Evolutionary conservation across 2,329 filamentous ascomycete species (phyloP).

Genomic region (Aspergillus jensenii): DNA sequence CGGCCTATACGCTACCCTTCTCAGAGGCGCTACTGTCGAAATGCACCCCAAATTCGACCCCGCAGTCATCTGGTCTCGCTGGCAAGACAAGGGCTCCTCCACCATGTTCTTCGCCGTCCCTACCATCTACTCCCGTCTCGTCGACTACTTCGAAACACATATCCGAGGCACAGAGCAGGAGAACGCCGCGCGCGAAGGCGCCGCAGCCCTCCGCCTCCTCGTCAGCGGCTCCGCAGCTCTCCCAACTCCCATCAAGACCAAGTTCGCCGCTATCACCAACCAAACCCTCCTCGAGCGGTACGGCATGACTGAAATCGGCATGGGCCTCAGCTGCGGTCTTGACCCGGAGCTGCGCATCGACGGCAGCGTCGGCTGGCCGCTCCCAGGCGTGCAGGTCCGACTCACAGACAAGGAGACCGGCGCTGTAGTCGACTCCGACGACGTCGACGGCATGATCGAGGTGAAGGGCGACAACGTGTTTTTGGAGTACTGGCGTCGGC

Average conservation of each 20-base stretch:
- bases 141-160: slow-evolving; percentile 45
- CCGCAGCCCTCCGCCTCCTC: slow-evolving; percentile 36
- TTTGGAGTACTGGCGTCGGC: slow-evolving; percentile 44
- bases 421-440: slow-evolving; percentile 21
- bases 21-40: slow-evolving; percentile 49
- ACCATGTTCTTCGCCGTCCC: slow-evolving; percentile 54
- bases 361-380: slow-evolving; percentile 50
- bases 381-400: slow-evolving; percentile 49
- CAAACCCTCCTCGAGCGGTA: slow-evolving; percentile 50
- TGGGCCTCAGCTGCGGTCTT: slow-evolving; percentile 47
- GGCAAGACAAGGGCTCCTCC: slow-evolving; percentile 40
- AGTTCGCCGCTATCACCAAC: slow-evolving; percentile 42
- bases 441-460: slow-evolving; percentile 46
- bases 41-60: slow-evolving; percentile 49
- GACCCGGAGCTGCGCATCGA: slow-evolving; percentile 42
- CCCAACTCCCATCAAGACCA: slow-evolving; percentile 42
- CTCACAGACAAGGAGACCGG: slow-evolving; percentile 44
- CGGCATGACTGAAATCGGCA: slow-evolving; percentile 54
- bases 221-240: slow-evolving; percentile 46
- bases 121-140: slow-evolving; percentile 52
- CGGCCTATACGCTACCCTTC: slow-evolving; percentile 48
- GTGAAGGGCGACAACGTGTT: slow-evolving; percentile 45
- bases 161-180: slow-evolving; percentile 39
- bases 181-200: slow-evolving; percentile 30
- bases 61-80: slow-evolving; percentile 48